Base-by-base conservation (phyloP, 1,139 yeast genomes). In the Yamadazyma siamensis region DNA sequence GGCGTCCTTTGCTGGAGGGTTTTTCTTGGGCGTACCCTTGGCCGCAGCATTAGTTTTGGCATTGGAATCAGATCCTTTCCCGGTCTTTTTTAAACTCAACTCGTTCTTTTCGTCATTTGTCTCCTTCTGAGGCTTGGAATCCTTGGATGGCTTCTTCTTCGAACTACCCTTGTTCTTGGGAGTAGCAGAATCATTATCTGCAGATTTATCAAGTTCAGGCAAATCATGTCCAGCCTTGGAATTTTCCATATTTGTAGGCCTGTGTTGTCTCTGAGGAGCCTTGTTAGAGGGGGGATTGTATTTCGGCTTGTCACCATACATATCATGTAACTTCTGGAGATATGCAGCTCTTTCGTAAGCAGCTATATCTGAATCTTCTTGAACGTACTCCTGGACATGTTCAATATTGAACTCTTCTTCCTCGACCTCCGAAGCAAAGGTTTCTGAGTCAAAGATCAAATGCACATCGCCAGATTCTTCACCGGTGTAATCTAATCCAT, bases 401-500 rank as follows among this genome's bases (percentile, higher is more conserved):
- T 38, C 41, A 12, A 39, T 13, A 26, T 39, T 37, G 27, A 35
- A 40, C 2, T 29, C 28, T 7, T 39, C 36, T 12, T 35, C 34
- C 3, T 29, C 27, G 2, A 23, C 24, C 9, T 31, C 33, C 4
- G 32, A 21, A 12, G 34, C 35, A 26, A 35, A 37, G 3, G 33
- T 25, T 3, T 34, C 40, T n/a, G 32, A 18, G 12, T 29, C 41
- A 19, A 40, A 33, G 10, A 40, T 28, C 26, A 37, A 34, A 25
- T 33, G 41, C 12, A 27, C 20, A 13, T 32, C 34, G 11, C 13
- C 20, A 6, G 27, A 12, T 3, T 27, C 16, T 5, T 15, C 23
- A 5, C 26, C 25, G 4, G 25, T 13, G 25, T 47, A 42, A 21
- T 44, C 43, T 13, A 35, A 17, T 4, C 63, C 65, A 33, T 56